Evolutionary conservation across 768 basidiomycete species (phyloP), one percentile per base, ranked within the genome.

Genomic region (Lactarius vividus): DNA sequence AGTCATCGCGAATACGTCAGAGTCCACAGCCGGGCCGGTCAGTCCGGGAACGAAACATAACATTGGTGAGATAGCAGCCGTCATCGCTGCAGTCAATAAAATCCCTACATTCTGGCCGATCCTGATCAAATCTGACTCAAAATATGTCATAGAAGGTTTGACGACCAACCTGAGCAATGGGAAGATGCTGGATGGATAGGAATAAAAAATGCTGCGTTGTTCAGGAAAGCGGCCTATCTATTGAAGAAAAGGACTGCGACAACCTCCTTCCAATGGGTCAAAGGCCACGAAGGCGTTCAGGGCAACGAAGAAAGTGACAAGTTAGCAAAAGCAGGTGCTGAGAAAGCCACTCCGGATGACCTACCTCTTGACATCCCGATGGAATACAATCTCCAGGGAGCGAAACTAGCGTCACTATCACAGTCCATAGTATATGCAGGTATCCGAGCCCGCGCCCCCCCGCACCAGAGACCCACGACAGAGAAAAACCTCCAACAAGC

Each of bases 51-150:
- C n/a, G n/a, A n/a, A n/a, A n/a, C n/a, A n/a, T n/a, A n/a, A n/a
- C n/a, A n/a, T 39, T 0, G 62, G 62, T 0, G 62, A 63, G 8
- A 2, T 63, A 2, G 44, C 9, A 1, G 56, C 56, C 0, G 20
- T 49, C 1, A 49, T 63, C 15, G 20, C 10, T 0, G 44, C 62
- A 18, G 0, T 46, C 15, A 1, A 18, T 0, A 20, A 7, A 0
- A 0, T 9, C 3, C 40, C 40, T 26, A 33, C 0, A 6, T 35
- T 20, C 29, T 0, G 0, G 0, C 55, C 55, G 0, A 15, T 46
- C 23, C 23, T 15, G 3, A 57, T 57, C 0, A 15, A 16, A 4
- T 26, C 55, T 0, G 42, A 55, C n/a, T 63, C 54, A 0, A 42
- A 26, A 35, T 56, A 44, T 7, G 56, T 44, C 0, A 57, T 63